Evolutionary conservation across 2,329 filamentous ascomycete species (phyloP).

Genomic region (Colletotrichum theobromicola): DNA sequence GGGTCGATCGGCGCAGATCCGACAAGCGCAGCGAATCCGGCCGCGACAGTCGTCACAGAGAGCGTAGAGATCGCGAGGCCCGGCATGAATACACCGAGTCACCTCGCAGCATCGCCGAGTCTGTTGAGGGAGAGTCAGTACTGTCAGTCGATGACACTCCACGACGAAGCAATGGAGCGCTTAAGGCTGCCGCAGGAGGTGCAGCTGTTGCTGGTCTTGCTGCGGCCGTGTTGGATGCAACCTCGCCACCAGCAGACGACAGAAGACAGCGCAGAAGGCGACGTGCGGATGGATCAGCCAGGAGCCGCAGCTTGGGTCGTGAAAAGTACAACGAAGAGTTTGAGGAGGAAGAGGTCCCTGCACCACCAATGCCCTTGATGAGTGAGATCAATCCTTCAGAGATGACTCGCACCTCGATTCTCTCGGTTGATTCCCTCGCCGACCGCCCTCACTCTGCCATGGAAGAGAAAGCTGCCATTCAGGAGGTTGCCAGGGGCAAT

Average conservation of each 20-base stretch:
- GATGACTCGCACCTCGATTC: conserved; percentile 83
- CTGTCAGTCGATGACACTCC: conserved; percentile 50
- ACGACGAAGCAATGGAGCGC: conserved; percentile 45
- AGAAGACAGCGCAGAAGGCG: conserved; percentile 58
- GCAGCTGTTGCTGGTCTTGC: conserved; percentile 44
- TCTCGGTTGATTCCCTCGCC: conserved; percentile 74
- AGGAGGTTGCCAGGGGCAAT: conserved; percentile 65
- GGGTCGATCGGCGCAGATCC: conserved; percentile 67
- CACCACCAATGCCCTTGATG: conserved; percentile 84
- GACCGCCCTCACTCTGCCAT: conserved; percentile 74
- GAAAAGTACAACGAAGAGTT: conserved; percentile 55
- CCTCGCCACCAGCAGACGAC: conserved; percentile 52
- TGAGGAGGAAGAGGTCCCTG: conserved; percentile 61
- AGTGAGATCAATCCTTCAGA: conserved; percentile 89
- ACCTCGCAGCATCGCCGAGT: conserved; percentile 53
- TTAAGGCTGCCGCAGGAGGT: conserved; percentile 51
- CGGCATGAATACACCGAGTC: conserved; percentile 60
- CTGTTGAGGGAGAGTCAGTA: conserved; percentile 42
- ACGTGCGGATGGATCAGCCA: conserved; percentile 51
- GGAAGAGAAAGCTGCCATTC: conserved; percentile 64
- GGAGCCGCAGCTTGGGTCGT: conserved; percentile 47
- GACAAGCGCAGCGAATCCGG: conserved; percentile 56
- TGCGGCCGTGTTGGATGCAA: conserved; percentile 40
- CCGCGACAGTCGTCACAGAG: conserved; percentile 49
- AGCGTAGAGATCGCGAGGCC: conserved; percentile 52